phyloP scores from a whole-genome alignment of 1,139 yeast species.

The Debaryomycetaceae sp. region DNA sequence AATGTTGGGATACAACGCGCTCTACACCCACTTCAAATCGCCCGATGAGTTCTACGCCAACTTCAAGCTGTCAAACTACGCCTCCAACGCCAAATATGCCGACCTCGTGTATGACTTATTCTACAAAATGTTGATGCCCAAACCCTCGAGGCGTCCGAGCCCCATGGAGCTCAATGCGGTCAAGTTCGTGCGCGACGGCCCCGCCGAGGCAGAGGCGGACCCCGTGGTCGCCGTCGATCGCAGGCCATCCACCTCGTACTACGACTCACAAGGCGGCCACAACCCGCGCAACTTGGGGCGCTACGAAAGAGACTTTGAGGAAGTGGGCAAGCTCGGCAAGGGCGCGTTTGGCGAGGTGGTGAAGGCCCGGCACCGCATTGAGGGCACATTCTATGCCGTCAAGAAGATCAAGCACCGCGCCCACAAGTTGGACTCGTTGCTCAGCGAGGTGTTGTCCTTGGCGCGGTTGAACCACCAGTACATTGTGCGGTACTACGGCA shows the following conservation, averaged over 20 bases:
- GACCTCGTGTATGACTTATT: conserved; percentile 59
- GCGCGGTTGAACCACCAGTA: conserved; percentile 93
- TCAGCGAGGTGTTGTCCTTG: conserved; percentile 86
- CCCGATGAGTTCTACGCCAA: conserved; percentile 61
- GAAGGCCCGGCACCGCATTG: conserved; percentile 86
- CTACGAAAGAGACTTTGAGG: conserved; percentile 76
- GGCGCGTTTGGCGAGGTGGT: conserved; percentile 99
- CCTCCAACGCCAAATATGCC: conserved; percentile 31
- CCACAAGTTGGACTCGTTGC: conserved; percentile 70
- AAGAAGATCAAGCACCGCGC: conserved; percentile 85
- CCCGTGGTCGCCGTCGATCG: neutral
- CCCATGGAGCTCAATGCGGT: conserved; percentile 82
- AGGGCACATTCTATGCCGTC: conserved; percentile 92
- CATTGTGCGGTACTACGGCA: conserved; percentile 93
- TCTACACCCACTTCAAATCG: conserved; percentile 47
- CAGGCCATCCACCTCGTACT: conserved; percentile 1
- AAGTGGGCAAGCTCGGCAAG: conserved; percentile 83
- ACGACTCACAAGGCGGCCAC: neutral
- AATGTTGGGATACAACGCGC: conserved; percentile 50
- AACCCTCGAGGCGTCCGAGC: conserved; percentile 70
- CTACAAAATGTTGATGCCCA: conserved; percentile 57
- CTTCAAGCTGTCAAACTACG: conserved; percentile 28
- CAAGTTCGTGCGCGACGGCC: conserved; percentile 72
- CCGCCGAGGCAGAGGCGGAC: conserved; percentile 19
- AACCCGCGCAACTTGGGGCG: conserved; percentile 22